Evolutionary conservation across 1,284 basidiomycete genomes (phyloP).

Genomic region (Cryptococcus wingfieldii): DNA sequence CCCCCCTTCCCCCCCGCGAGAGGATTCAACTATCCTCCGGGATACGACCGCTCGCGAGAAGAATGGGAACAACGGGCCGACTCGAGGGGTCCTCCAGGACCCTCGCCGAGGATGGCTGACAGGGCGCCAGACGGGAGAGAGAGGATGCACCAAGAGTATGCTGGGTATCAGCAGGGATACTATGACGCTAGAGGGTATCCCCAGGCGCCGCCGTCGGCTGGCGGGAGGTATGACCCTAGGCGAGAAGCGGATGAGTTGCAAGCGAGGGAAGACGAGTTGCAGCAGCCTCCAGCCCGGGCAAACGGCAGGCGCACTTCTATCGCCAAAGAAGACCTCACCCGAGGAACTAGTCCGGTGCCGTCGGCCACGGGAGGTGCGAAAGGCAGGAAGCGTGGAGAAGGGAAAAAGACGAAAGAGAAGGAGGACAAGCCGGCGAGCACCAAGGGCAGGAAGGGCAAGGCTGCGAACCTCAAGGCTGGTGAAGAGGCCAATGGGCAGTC

Average conservation of each 20-base stretch:
- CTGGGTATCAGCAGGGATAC: conserved; percentile 9
- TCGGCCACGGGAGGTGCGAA: conserved; percentile 17
- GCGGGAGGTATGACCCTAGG: conserved; percentile 16
- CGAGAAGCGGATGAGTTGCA: conserved; percentile 11
- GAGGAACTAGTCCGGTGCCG: conserved; percentile 35
- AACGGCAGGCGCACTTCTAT: no score
- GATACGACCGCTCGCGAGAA: conserved; percentile 33
- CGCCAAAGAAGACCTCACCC: conserved; percentile 15
- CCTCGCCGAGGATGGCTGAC: conserved; percentile 18
- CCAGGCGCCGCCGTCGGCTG: background rate
- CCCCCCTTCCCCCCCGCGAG: conserved; percentile 18
- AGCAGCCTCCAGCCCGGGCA: no score
- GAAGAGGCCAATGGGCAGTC: conserved; percentile 12
- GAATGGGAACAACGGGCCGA: conserved; percentile 50
- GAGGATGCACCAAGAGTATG: background rate
- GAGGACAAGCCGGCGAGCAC: conserved; percentile 19
- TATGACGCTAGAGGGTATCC: conserved; percentile 19
- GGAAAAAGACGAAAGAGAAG: conserved; percentile 18
- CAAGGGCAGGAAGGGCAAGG: conserved; percentile 13
- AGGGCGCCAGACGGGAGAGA: conserved; percentile 17
- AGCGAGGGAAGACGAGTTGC: no score
- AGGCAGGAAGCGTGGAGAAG: conserved; percentile 24
- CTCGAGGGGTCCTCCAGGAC: conserved; percentile 14
- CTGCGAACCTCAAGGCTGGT: conserved; percentile 1
- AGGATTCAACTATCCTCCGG: conserved; percentile 11